Base-by-base conservation (phyloP, 2,329 filamentous ascomycete genomes). In the Phaeoacremonium minimum region DNA sequence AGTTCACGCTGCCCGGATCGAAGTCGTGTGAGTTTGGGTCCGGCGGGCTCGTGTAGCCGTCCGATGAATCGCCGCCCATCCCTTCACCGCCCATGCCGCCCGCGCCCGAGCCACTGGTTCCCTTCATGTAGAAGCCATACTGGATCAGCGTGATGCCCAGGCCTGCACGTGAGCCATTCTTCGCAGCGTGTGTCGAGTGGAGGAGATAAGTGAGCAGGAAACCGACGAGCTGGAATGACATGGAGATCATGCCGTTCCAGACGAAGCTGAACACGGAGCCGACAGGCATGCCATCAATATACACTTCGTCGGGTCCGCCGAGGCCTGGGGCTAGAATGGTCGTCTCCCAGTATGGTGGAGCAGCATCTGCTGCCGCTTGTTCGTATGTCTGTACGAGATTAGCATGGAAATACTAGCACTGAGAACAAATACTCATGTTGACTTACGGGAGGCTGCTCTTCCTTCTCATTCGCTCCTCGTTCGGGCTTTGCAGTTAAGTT, bases 331-430 rank as follows among this genome's bases (percentile, higher is more conserved):
- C 91, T 35, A 98, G 77, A 46, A 98, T 96, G 0, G 93, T 97
- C 6, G 93, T 98, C 69, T 98, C 93, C 93, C 93, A 98, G 64
- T 98, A 98, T 0, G 93, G 93, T 2, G 93, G 93, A 32, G 93
- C 93, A 16, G 89, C 85, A 61, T 98, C 93, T 29, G 91, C 91
- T 4, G 93, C 93, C 13, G 93, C 93, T 78, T 97, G 91, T 73
- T 98, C 93, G 60, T 98, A 98, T 22, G 91, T 90, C 87, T 96
- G 51, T 13, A 33, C 12, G 7, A 28, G 6, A 26, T 4, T 18
- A 32, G 37, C 32, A 11, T 15, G 6, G 8, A 14, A 11, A 30
- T 28, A 4, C 7, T 15, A 14, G 19, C 8, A n/a, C n/a, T n/a
- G n/a, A n/a, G n/a, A n/a, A n/a, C n/a, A n/a, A n/a, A n/a, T n/a